Evolutionary conservation across 1,284 basidiomycete genomes (phyloP).

Genomic region (Ceratobasidium sp.): DNA sequence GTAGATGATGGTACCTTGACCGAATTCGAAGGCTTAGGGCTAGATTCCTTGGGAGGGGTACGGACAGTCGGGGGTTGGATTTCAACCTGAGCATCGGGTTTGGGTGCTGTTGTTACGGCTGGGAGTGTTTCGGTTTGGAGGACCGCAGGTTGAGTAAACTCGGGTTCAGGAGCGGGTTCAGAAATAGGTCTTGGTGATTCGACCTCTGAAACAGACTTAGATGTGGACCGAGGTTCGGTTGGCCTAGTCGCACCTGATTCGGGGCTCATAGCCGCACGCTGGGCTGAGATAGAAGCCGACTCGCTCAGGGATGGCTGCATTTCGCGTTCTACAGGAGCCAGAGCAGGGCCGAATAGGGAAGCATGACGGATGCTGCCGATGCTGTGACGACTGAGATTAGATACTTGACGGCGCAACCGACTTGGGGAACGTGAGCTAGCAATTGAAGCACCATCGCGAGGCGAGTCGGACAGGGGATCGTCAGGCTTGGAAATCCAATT

Average conservation of each 20-base stretch:
- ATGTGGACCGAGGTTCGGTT: background rate
- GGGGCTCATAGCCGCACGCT: constrained; percentile 15
- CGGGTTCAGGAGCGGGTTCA: background rate
- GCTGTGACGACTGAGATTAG: constrained; percentile 33
- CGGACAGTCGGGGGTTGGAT: background rate
- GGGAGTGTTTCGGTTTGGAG: background rate
- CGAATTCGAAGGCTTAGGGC: background rate
- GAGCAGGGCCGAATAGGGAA: constrained; percentile 26
- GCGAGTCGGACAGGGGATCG: constrained; percentile 23
- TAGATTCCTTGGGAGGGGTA: background rate
- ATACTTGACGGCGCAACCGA: constrained; percentile 35
- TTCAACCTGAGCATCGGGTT: background rate
- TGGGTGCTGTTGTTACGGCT: background rate
- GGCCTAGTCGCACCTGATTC: constrained; percentile 4
- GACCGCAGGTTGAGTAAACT: background rate
- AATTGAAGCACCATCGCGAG: constrained; percentile 35
- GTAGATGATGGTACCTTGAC: background rate
- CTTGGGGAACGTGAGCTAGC: constrained; percentile 24
- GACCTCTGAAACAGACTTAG: background rate
- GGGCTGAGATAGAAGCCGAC: constrained; percentile 19
- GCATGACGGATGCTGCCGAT: constrained; percentile 30
- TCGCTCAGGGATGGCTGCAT: constrained; percentile 5
- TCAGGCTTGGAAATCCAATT: constrained; percentile 22
- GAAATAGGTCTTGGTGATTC: background rate
- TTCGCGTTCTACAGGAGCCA: constrained; percentile 21